phyloP scores from a whole-genome alignment of 2,329 filamentous ascomycete genomes.

The Neospermospora avenae region DNA sequence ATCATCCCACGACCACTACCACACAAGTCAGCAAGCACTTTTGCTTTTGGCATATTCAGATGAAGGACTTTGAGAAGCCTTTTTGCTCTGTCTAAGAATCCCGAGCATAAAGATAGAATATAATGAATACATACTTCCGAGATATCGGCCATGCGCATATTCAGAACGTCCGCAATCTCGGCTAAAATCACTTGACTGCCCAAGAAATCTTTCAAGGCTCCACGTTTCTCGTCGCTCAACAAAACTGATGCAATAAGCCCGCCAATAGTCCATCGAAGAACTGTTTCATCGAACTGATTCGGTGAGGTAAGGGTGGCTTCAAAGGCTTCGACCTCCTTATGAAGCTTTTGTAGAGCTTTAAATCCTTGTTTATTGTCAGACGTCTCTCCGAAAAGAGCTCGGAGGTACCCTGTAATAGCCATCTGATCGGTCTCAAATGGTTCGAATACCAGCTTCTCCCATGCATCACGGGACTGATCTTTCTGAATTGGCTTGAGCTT shows the following conservation, averaged over 20 bases:
- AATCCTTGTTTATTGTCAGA: constrained; percentile 37
- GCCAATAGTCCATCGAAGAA: constrained; percentile 44
- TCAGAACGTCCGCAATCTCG: constrained; percentile 55
- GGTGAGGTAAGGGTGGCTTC: constrained; percentile 26
- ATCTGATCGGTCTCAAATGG: constrained; percentile 43
- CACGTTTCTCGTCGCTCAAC: constrained; percentile 49
- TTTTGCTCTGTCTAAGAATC: not conserved
- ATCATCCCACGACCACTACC: constrained; percentile 49
- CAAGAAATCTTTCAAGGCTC: constrained; percentile 48
- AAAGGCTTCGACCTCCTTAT: constrained; percentile 39
- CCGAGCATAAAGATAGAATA: not conserved
- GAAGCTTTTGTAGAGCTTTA: constrained; percentile 43
- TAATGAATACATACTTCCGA: constrained; percentile 25
- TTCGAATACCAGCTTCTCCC: constrained; percentile 56
- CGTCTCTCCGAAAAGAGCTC: constrained; percentile 43
- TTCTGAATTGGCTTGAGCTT: constrained; percentile 49
- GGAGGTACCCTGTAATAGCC: constrained; percentile 49
- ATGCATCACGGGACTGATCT: constrained; percentile 47
- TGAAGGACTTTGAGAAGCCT: not conserved
- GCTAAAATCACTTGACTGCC: constrained; percentile 46
- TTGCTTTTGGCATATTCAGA: not conserved
- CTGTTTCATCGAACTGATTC: constrained; percentile 40
- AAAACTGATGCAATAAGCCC: constrained; percentile 49
- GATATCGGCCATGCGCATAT: constrained; percentile 51
- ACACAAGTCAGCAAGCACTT: not conserved